Evolutionary conservation across 331 rosid species (phyloP), one percentile per base, ranked within the genome.

Genomic region (Quercus phellos): DNA sequence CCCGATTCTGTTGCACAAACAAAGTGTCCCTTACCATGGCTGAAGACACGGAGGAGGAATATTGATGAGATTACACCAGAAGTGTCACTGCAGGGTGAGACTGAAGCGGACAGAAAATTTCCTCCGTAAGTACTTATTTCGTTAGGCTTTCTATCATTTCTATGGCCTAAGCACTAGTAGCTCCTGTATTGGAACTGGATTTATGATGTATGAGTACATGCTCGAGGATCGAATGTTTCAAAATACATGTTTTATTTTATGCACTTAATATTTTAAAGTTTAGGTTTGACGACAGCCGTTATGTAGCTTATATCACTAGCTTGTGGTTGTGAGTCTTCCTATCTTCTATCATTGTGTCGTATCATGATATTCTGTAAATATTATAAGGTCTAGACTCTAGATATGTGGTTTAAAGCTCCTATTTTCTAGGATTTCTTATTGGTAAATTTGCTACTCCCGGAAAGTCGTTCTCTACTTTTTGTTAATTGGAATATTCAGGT

Each of bases 301-400:
- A 2, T 58, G 66, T 24, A 58, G 24, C 35, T 56, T 50, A 11
- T 61, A 56, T 70, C 69, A 22, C 54, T 74, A 75, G 27, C 60
- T 17, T 73, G 87, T 80, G 75, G 74, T 50, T 13, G 43, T 78
- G 64, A 11, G 43, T 32, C 5, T 42, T 38, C 55, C 42, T 82
- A 16, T 16, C 38, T 17, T 63, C 12, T 46, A 18, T 32, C 70
- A 18, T 17, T 13, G n/a, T 6, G 24, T 66, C 51, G 5, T 30
- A 6, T 17, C 22, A 17, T 32, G 3, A 63, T 29, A 56, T 56
- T 56, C 24, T 46, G 53, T 46, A 12, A 46, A 12, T 46, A 4
- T 12, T 46, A 4, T 46, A 46, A 46, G 53, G 53, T 46, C 53
- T 46, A 11, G 51, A 43, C 12, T 43, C 4, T 43, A 13, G 53